Conservation (phyloP, 2,329 filamentous ascomycete genomes). For the Xylariomycetidae sp. region DNA sequence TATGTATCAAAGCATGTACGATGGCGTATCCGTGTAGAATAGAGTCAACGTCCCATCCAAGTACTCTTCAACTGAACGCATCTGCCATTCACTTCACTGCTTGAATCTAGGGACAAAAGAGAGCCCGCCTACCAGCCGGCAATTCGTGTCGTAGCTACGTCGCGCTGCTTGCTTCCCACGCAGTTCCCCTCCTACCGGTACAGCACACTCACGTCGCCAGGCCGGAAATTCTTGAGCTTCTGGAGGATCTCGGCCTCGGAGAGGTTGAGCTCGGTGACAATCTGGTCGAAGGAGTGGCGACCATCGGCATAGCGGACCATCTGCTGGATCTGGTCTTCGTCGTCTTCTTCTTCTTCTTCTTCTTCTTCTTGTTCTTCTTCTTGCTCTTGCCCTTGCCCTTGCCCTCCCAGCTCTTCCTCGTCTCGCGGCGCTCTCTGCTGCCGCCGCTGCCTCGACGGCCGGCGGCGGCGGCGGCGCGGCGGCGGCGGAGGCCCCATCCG, state of each 20-base stretch:
- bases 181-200: no score
- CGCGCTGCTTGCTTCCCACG: no score
- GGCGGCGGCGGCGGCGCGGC: constrained; percentile 18
- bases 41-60: no score
- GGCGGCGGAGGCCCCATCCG: no score
- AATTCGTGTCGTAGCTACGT: no score
- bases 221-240: constrained; percentile 53
- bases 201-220: constrained; percentile 48
- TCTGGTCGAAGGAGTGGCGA: constrained; percentile 72
- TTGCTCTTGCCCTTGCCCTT: constrained; percentile 1
- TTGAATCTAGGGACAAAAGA: no score
- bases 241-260: constrained; percentile 65
- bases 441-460: constrained; percentile 21
- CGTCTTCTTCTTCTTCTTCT: constrained; percentile 13
- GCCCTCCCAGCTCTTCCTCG: constrained; percentile 10
- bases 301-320: constrained; percentile 68
- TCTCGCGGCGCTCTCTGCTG: constrained; percentile 1
- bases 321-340: constrained; percentile 23
- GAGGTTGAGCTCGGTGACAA: constrained; percentile 69
- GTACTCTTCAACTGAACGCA: no score
- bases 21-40: no score
- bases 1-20: no score
- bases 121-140: no score
- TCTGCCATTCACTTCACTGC: no score
- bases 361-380: constrained; percentile 6